Evolutionary conservation across 1,139 yeast genomes (phyloP).

Genomic region (Entelexis sorbosivorans): DNA sequence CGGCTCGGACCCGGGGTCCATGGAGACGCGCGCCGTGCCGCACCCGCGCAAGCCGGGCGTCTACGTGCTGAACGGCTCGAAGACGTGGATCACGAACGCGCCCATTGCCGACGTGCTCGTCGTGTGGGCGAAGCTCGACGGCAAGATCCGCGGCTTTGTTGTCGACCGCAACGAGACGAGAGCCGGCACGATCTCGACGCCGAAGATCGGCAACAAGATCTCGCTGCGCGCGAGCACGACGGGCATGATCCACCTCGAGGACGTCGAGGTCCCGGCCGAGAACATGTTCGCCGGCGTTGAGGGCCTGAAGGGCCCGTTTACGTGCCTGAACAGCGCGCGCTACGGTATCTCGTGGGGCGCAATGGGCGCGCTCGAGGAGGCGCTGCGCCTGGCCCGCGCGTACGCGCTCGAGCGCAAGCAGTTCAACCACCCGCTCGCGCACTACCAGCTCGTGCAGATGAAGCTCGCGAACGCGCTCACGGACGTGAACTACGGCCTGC

Average conservation of each 20-base stretch:
- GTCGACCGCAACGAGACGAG: constrained; percentile 32
- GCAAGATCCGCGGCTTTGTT: constrained; percentile 36
- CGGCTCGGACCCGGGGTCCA: constrained; percentile 39
- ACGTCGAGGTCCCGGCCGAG: constrained; percentile 37
- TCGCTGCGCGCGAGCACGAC: constrained; percentile 38
- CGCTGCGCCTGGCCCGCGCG: constrained; percentile 32
- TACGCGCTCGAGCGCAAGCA: constrained; percentile 36
- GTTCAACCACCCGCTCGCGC: constrained; percentile 35
- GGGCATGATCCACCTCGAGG: constrained; percentile 37
- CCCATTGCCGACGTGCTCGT: constrained; percentile 37
- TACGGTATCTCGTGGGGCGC: constrained; percentile 40
- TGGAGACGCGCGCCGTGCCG: constrained; percentile 36
- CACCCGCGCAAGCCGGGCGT: constrained; percentile 38
- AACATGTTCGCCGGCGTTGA: constrained; percentile 33
- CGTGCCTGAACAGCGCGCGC: constrained; percentile 38
- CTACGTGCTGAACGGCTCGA: constrained; percentile 35
- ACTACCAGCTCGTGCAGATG: constrained; percentile 36
- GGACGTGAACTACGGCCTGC: constrained; percentile 34
- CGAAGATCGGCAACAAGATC: constrained; percentile 34
- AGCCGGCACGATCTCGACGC: constrained; percentile 33
- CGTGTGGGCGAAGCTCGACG: constrained; percentile 39
- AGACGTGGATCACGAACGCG: constrained; percentile 39
- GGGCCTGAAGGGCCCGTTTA: constrained; percentile 39
- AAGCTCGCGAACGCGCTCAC: constrained; percentile 38
- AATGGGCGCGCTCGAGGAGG: constrained; percentile 38